Evolutionary conservation across 768 basidiomycete species (phyloP).

Genomic region (Kwoniella europaea): DNA sequence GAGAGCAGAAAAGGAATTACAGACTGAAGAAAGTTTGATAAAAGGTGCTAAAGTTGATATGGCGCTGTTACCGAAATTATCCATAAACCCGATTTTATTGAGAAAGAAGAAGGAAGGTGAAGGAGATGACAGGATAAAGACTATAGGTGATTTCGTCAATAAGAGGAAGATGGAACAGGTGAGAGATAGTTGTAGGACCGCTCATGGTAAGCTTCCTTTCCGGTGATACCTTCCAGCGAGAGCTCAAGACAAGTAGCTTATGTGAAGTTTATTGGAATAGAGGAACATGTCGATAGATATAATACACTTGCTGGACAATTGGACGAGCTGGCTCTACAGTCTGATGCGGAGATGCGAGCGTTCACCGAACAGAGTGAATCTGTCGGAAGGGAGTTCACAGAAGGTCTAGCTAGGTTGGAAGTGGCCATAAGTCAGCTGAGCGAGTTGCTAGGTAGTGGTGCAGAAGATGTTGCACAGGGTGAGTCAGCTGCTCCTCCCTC

Average conservation of each 20-base stretch:
- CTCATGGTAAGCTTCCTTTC: constrained; percentile 41
- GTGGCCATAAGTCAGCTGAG: constrained; percentile 36
- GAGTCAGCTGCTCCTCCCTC: background rate
- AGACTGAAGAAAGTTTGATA: constrained; percentile 37
- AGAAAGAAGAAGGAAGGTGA: constrained; percentile 37
- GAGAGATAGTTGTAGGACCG: constrained; percentile 40
- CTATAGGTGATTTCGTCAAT: constrained; percentile 53
- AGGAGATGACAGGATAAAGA: constrained; percentile 35
- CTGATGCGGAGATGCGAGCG: constrained; percentile 34
- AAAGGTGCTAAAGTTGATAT: constrained; percentile 39
- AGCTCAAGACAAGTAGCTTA: no score
- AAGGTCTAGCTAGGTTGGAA: constrained; percentile 38
- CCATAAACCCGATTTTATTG: constrained; percentile 36
- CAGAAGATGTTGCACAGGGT: constrained; percentile 30
- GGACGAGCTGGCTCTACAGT: constrained; percentile 36
- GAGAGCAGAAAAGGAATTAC: constrained; percentile 42
- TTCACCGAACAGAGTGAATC: constrained; percentile 28
- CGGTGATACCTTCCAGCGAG: no score
- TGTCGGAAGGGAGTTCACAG: constrained; percentile 39
- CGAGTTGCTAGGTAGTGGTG: constrained; percentile 24
- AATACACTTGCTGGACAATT: constrained; percentile 28
- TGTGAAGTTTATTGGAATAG: constrained; percentile 19
- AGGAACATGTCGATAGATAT: constrained; percentile 43
- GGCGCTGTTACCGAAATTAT: constrained; percentile 39
- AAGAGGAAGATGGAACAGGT: constrained; percentile 53